Percentiles rank a stretch among this genome's conserved stretches.
These are phyloP conservation scores for Penicillium antarcticum DNA, from an alignment of 495 filamentous ascomycete species.

Conservation along the genomic window DNA sequence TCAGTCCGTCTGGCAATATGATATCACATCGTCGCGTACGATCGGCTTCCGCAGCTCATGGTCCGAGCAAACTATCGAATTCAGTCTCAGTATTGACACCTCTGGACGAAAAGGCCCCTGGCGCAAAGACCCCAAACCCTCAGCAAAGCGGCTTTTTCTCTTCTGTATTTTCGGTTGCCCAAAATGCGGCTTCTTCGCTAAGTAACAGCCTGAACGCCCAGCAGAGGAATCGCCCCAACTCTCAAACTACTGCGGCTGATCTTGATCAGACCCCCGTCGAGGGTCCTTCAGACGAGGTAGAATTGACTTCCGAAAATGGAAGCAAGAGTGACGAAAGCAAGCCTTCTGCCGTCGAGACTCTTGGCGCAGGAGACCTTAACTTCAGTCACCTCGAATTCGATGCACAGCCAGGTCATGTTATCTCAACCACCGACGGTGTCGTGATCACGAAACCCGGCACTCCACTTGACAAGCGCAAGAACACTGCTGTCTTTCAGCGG, in stretches of 20 bases:
- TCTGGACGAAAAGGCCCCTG: conserved; percentile 57
- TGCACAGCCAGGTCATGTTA: conserved; percentile 32
- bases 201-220: conserved; percentile 74
- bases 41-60: conserved; percentile 61
- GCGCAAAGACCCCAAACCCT: conserved; percentile 26
- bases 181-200: conserved; percentile 86
- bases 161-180: conserved; percentile 85
- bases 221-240: conserved; percentile 33
- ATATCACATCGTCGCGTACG: conserved; percentile 68
- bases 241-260: conserved; percentile 22
- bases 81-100: conserved; percentile 73
- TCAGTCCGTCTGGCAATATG: conserved; percentile 65
- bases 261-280: conserved; percentile 18
- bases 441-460: conserved; percentile 39
- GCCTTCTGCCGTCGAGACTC: conserved; percentile 78
- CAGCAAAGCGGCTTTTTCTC: conserved; percentile 80
- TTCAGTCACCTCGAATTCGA: conserved; percentile 68
- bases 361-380: conserved; percentile 85
- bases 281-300: conserved; percentile 23
- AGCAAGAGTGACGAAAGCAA: conserved; percentile 50
- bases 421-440: conserved; percentile 37
- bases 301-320: conserved; percentile 9
- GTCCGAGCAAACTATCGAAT: conserved; percentile 88
- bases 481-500: conserved; percentile 34
- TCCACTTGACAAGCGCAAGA: conserved; percentile 35